A percentile compares a stretch with the other conserved stretches of the same genome.
Evolutionary conservation across 148 eudicot genomes (phyloP).

Genomic region (Heliamphora exappendiculata): DNA sequence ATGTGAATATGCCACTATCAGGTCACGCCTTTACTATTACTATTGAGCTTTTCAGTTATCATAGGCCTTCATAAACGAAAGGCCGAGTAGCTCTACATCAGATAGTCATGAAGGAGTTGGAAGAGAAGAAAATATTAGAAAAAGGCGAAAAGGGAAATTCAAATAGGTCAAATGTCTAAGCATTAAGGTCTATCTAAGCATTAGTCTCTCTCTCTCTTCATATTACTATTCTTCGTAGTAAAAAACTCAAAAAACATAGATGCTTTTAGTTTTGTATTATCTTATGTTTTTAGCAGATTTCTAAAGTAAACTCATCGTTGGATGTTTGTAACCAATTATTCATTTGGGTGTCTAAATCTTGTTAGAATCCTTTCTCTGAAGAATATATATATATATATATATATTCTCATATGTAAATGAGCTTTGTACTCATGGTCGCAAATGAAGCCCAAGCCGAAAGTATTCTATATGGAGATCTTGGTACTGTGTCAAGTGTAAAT

Average conservation of each 20-base stretch:
- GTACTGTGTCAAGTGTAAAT: slow-evolving; percentile 72
- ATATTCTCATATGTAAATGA: slow-evolving; percentile 75
- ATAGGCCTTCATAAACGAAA: too few species aligned
- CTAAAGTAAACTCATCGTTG: neutral
- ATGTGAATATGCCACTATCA: too few species aligned
- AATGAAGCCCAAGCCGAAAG: slow-evolving; percentile 96
- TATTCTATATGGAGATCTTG: slow-evolving; percentile 77
- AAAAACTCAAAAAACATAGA: neutral
- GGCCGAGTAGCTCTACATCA: too few species aligned
- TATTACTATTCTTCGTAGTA: neutral
- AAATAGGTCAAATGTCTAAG: neutral
- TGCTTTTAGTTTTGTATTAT: neutral
- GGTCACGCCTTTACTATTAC: too few species aligned
- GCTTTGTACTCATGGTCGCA: slow-evolving; percentile 91
- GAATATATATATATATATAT: neutral
- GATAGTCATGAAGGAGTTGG: neutral
- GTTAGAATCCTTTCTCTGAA: neutral
- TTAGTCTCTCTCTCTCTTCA: neutral
- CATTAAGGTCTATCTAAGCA: too few species aligned
- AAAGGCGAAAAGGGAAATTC: neutral
- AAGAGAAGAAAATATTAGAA: neutral
- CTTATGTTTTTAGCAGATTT: neutral
- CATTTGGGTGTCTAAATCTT: neutral
- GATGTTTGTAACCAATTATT: neutral
- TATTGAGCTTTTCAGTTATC: too few species aligned